Evolutionary conservation across 768 basidiomycete genomes (phyloP).

Genomic region (Amanita pallidorosea): DNA sequence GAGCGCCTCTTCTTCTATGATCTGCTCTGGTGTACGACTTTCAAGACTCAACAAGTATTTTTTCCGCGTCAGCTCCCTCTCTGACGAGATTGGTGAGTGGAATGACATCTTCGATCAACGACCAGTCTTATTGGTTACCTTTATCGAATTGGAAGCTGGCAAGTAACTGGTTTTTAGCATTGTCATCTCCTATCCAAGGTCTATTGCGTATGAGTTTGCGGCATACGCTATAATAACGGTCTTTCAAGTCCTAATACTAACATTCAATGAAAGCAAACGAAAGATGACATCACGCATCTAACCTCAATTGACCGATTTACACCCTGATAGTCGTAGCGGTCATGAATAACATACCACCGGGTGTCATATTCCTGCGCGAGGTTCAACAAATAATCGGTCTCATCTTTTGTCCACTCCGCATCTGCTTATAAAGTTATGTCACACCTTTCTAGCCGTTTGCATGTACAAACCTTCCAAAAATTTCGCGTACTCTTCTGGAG

Average conservation of each 20-base stretch:
- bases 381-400: slow-evolving; percentile 86
- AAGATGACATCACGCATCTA: neutral
- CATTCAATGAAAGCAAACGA: slow-evolving; percentile 1
- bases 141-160: slow-evolving; percentile 81
- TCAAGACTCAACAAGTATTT: slow-evolving; percentile 82
- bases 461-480: slow-evolving; percentile 54
- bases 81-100: slow-evolving; percentile 25
- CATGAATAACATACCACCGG: slow-evolving; percentile 83
- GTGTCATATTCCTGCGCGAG: slow-evolving; percentile 75
- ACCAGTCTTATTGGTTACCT: slow-evolving; percentile 28
- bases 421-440: slow-evolving; percentile 29
- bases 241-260: slow-evolving; percentile 70
- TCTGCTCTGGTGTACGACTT: slow-evolving; percentile 77
- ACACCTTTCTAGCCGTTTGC: neutral
- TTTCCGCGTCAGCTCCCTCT: slow-evolving; percentile 81
- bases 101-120: neutral
- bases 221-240: slow-evolving; percentile 87
- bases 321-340: slow-evolving; percentile 75
- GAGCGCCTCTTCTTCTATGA: slow-evolving; percentile 90
- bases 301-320: slow-evolving; percentile 62
- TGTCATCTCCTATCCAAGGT: slow-evolving; percentile 79
- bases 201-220: slow-evolving; percentile 77
- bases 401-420: slow-evolving; percentile 81
- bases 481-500: slow-evolving; percentile 80
- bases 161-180: slow-evolving; percentile 53